phyloP scores from a whole-genome alignment of 495 filamentous ascomycete species.

The Tuber borchii region DNA sequence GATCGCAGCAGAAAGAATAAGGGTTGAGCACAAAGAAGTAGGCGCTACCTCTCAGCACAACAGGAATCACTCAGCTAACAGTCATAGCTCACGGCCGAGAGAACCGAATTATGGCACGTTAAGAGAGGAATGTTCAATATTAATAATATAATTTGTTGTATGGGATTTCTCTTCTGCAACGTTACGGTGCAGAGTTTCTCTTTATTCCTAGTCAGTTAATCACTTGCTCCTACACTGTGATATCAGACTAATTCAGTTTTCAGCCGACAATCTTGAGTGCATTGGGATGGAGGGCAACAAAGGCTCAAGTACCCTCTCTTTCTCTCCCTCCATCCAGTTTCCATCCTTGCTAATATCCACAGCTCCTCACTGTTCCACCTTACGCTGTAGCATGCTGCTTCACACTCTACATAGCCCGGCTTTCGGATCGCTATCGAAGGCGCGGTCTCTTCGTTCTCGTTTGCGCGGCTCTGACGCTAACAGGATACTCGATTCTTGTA shows the following conservation, averaged over 20 bases:
- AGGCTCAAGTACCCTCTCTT: slow-evolving; percentile 44
- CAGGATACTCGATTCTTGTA: slow-evolving; percentile 65
- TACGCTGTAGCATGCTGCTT: slow-evolving; percentile 58
- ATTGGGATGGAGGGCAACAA: slow-evolving; percentile 60
- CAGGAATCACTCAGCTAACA: background rate
- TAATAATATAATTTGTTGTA: slow-evolving; percentile 68
- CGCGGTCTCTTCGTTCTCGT: slow-evolving; percentile 60
- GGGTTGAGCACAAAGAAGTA: slow-evolving; percentile 51
- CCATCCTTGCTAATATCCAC: slow-evolving; percentile 29
- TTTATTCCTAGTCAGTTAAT: slow-evolving; percentile 58
- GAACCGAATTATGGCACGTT: slow-evolving; percentile 61
- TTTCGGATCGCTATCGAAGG: slow-evolving; percentile 53
- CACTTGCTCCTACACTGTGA: background rate
- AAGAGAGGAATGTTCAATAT: slow-evolving; percentile 59
- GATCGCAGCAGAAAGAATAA: slow-evolving; percentile 55
- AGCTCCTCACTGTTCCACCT: slow-evolving; percentile 66
- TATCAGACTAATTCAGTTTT: background rate
- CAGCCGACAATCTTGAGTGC: slow-evolving; percentile 65
- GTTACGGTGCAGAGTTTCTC: slow-evolving; percentile 72
- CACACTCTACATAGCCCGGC: slow-evolving; percentile 53
- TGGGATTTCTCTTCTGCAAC: slow-evolving; percentile 68
- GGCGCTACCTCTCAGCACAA: background rate
- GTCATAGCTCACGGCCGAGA: slow-evolving; percentile 47
- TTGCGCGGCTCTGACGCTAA: slow-evolving; percentile 51
- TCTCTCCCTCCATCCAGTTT: background rate